Evolutionary conservation across 2,329 filamentous ascomycete species (phyloP).

Genomic region (Pyricularia sp.): DNA sequence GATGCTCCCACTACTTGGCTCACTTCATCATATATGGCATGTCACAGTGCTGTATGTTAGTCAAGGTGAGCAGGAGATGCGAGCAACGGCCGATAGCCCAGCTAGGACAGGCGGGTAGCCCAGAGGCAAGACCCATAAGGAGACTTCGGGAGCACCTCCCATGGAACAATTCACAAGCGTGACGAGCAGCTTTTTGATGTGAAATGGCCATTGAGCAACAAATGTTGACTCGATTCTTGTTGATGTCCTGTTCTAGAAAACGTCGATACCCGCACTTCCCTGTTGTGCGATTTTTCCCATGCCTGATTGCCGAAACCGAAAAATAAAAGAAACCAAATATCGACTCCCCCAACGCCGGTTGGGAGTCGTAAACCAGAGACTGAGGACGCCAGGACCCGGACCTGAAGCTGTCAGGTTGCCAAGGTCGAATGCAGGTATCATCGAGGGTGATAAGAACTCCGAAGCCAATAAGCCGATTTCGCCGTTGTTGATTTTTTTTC

Average conservation of each 20-base stretch:
- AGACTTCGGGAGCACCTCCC: conserved; percentile 62
- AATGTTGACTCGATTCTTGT: conserved; percentile 20
- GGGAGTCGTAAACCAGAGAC: neutral
- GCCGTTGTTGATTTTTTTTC: neutral
- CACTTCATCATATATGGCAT: neutral
- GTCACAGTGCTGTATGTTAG: neutral
- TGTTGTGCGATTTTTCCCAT: conserved; percentile 1
- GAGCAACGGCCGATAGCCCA: neutral
- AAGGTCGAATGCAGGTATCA: conserved; percentile 1
- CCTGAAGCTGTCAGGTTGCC: neutral
- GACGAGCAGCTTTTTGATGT: conserved; percentile 25
- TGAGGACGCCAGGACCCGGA: neutral
- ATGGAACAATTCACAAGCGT: conserved; percentile 57
- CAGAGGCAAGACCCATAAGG: conserved; percentile 1
- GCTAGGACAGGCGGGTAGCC: neutral
- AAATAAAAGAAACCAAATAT: neutral
- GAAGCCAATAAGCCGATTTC: conserved; percentile 5
- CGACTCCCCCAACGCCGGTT: neutral
- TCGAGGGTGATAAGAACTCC: neutral
- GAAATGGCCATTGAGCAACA: conserved; percentile 62
- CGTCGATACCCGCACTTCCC: neutral
- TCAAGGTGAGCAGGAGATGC: neutral
- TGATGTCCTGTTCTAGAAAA: conserved; percentile 16
- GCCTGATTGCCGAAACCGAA: neutral
- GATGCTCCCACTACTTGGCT: neutral